Conservation (phyloP, 1,139 yeast species). For the Pichia sp. region DNA sequence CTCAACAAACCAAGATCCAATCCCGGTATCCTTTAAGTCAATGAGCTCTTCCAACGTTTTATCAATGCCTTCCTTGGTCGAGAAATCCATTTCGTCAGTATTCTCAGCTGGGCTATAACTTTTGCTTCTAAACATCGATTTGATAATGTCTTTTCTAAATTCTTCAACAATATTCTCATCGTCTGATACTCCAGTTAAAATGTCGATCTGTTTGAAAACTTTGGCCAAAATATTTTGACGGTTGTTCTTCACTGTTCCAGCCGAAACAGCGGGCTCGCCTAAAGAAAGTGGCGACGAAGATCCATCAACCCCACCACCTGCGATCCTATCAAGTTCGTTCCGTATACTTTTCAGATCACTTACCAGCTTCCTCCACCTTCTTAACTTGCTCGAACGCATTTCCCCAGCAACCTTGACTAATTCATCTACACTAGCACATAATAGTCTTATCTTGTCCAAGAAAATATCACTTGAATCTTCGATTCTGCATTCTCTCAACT, state of each 20-base stretch:
- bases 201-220: slow-evolving; percentile 16
- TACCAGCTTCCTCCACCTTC: slow-evolving; percentile 48
- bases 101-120: neutral
- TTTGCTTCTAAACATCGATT: slow-evolving; percentile 5
- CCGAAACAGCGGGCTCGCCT: neutral
- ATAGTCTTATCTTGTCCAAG: slow-evolving; percentile 28
- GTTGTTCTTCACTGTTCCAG: neutral
- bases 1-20: slow-evolving; percentile 33
- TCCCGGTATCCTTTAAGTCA: slow-evolving; percentile 8
- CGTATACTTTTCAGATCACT: slow-evolving; percentile 22
- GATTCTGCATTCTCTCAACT: slow-evolving; percentile 11
- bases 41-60: slow-evolving; percentile 7
- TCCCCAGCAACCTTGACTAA: slow-evolving; percentile 39
- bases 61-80: neutral
- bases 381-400: slow-evolving; percentile 38
- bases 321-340: slow-evolving; percentile 22
- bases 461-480: slow-evolving; percentile 19
- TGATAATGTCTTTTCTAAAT: slow-evolving; percentile 11
- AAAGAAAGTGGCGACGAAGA: slow-evolving; percentile 8
- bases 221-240: slow-evolving; percentile 8
- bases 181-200: slow-evolving; percentile 7
- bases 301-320: slow-evolving; percentile 15
- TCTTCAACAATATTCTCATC: slow-evolving; percentile 5
- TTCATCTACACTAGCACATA: slow-evolving; percentile 32
- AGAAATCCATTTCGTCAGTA: neutral